These are phyloP conservation scores for Paramarasmius palmivorus DNA, from an alignment of 1,284 basidiomycete species.

Conservation along the genomic window DNA sequence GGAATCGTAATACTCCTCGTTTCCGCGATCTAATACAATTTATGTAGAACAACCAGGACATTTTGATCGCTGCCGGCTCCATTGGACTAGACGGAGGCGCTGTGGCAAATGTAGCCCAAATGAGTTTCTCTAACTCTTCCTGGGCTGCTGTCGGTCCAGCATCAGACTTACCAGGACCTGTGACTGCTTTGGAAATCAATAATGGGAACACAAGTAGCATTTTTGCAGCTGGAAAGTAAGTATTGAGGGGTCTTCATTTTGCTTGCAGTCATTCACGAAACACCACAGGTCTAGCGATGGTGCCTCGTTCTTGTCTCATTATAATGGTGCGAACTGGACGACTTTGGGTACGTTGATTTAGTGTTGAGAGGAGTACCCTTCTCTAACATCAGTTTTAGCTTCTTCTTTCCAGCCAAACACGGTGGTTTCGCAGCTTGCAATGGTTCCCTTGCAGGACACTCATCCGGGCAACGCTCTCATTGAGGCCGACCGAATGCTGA, in stretches of 20 bases:
- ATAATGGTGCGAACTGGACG: slow-evolving; percentile 80
- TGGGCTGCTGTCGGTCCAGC: slow-evolving; percentile 77
- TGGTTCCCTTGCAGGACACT: slow-evolving; percentile 84
- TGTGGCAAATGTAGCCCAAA: slow-evolving; percentile 71
- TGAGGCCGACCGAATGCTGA: slow-evolving; percentile 85
- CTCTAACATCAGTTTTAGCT: slow-evolving; percentile 33
- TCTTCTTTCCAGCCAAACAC: slow-evolving; percentile 55
- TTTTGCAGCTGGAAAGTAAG: slow-evolving; percentile 86
- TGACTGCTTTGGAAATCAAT: slow-evolving; percentile 87
- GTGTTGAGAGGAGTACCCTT: background rate
- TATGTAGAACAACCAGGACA: slow-evolving; percentile 57
- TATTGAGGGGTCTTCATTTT: slow-evolving; percentile 8
- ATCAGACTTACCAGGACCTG: slow-evolving; percentile 80
- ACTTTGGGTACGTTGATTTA: slow-evolving; percentile 47
- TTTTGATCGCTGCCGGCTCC: slow-evolving; percentile 74
- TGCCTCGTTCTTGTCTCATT: slow-evolving; percentile 68
- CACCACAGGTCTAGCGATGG: slow-evolving; percentile 51
- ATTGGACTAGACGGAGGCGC: slow-evolving; percentile 63
- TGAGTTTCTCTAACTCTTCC: slow-evolving; percentile 64
- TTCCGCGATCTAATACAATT: slow-evolving; percentile 4
- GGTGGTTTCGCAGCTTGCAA: slow-evolving; percentile 80
- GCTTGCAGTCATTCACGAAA: slow-evolving; percentile 1
- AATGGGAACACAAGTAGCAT: slow-evolving; percentile 80
- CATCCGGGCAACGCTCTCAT: slow-evolving; percentile 74
- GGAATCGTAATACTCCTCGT: slow-evolving; percentile 27